Base-by-base conservation (phyloP, 768 basidiomycete species). In the Russula virescens region DNA sequence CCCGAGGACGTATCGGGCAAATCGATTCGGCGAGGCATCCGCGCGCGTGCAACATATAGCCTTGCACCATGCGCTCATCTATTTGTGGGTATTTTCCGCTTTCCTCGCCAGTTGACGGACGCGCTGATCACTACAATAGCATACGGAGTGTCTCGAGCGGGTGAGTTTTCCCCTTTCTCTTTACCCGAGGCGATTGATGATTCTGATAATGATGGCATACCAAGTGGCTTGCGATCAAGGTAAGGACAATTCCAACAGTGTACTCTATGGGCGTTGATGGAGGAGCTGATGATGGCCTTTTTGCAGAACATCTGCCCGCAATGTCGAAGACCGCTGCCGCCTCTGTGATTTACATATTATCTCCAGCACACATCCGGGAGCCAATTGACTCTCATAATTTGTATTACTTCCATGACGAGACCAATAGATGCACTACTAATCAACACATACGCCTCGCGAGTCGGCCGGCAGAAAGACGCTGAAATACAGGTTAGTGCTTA, bases 41-140 rank as follows among this genome's bases (percentile, higher is more conserved):
- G 48, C 14, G 51, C 56, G 14, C 50, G 58, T 28, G 60, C 53
- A 9, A 48, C 58, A n/a, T 95, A 94, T 67, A 93, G 93, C 70
- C 75, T 94, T 63, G 91, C 93, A 2, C 93, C 93, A 1, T 95
- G 93, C 75, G 84, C 87, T 69, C 93, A 95, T 79, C 69, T 94
- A 67, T 95, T 95, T 73, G 89, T 91, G 68, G 75, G 89, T 80
- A 14, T 58, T 52, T 18, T 50, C 18, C 16, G 9, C 31, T 50
- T 7, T 55, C 23, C 60, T 21, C 31, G 8, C 47, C 59, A 43
- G 52, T 56, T 8, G 25, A 21, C 42, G 9, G 13, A 26, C 31
- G 34, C 21, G 25, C 52, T 54, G 58, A 55, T 47, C 19, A n/a
- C 47, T 25, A 38, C 18, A 57, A 23, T 57, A 91, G 89, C 93